Evolutionary conservation across 2,329 filamentous ascomycete species (phyloP).

Genomic region (Fusarium sp.): DNA sequence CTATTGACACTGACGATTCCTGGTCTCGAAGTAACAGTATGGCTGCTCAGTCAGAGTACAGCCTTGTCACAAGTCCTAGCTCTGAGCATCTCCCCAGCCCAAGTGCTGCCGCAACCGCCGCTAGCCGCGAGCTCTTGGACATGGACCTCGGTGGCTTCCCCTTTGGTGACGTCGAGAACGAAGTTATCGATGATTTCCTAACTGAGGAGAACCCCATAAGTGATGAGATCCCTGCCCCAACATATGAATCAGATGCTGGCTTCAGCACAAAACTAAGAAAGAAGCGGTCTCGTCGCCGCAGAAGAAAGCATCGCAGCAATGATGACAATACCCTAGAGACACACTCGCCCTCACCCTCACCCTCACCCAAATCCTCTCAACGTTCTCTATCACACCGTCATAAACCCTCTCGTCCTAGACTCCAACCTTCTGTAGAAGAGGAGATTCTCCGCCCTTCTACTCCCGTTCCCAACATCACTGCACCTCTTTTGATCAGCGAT

Average conservation of each 20-base stretch:
- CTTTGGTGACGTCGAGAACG: constrained; percentile 54
- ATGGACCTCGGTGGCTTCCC: constrained; percentile 57
- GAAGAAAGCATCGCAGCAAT: constrained; percentile 54
- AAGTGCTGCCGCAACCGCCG: constrained; percentile 68
- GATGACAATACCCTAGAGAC: constrained; percentile 41
- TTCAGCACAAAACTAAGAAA: constrained; percentile 66
- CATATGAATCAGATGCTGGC: constrained; percentile 48
- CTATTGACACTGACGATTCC: constrained; percentile 65
- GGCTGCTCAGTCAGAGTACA: constrained; percentile 49
- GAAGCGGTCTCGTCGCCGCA: constrained; percentile 54
- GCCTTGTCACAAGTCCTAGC: constrained; percentile 53
- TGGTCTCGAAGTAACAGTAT: constrained; percentile 53
- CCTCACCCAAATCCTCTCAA: constrained; percentile 39
- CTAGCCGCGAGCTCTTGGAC: constrained; percentile 62
- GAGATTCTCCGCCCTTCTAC: constrained; percentile 46
- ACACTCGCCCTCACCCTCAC: constrained; percentile 38
- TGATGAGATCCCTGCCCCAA: constrained; percentile 15
- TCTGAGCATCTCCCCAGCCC: constrained; percentile 59
- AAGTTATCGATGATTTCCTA: constrained; percentile 50
- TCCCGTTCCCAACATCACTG: constrained; percentile 58
- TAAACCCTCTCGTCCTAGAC: constrained; percentile 46
- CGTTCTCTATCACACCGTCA: constrained; percentile 44
- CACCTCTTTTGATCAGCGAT: constrained; percentile 64
- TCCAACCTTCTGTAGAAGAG: constrained; percentile 46
- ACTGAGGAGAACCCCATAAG: constrained; percentile 47